These are phyloP conservation scores for Diutina ranongensis DNA, from an alignment of 1,139 yeast genomes.

Conservation along the genomic window DNA sequence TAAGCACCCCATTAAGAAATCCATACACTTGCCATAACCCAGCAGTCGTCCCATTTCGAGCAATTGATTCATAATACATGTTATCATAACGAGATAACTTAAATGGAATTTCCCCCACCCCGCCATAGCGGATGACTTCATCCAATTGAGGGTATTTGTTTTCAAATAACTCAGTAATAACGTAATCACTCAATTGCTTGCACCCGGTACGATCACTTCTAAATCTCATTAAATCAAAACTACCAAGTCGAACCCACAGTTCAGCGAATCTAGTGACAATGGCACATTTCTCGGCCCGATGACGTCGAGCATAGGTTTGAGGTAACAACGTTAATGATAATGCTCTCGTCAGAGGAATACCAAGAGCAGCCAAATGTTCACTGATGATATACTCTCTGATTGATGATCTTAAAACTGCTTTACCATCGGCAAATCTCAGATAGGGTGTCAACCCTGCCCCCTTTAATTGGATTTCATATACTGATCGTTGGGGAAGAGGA, in stretches of 20 bases:
- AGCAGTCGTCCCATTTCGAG: constrained; percentile 63
- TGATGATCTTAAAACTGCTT: constrained; percentile 81
- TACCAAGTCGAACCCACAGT: constrained; percentile 80
- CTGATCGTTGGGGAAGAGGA: constrained; percentile 18
- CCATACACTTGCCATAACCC: constrained; percentile 91
- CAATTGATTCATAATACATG: constrained; percentile 58
- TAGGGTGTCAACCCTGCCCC: constrained; percentile 91
- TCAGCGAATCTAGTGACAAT: constrained; percentile 76
- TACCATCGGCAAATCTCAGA: constrained; percentile 93
- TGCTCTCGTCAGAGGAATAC: constrained; percentile 83
- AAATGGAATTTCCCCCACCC: constrained; percentile 8
- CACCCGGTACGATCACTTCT: constrained; percentile 60
- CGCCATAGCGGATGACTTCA: not conserved
- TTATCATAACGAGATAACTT: constrained; percentile 52
- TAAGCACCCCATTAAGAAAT: constrained; percentile 84
- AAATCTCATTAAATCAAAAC: constrained; percentile 76
- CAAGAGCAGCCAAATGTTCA: constrained; percentile 70
- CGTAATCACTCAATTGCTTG: constrained; percentile 55
- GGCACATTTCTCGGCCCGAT: constrained; percentile 70
- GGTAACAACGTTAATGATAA: constrained; percentile 64
- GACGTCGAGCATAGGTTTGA: constrained; percentile 63
- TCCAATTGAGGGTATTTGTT: constrained; percentile 25
- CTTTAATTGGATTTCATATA: constrained; percentile 68
- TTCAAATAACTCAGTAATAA: constrained; percentile 54
- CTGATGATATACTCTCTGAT: constrained; percentile 81